These are phyloP conservation scores for Malus sylvestris DNA, from an alignment of 306 rosid genomes.

Conservation along the genomic window DNA sequence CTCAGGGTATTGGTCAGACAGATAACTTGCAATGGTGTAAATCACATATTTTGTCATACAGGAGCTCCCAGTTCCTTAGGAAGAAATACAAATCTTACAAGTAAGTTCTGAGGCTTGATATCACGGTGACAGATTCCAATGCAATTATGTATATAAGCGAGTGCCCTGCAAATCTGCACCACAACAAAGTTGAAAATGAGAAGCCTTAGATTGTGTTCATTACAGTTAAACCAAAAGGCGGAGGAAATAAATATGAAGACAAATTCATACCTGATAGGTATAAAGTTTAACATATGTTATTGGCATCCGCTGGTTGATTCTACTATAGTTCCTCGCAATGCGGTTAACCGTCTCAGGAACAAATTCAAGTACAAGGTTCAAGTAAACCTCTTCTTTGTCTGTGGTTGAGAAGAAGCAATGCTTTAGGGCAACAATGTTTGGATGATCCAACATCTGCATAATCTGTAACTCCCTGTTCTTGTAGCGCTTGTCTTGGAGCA, in stretches of 20 bases:
- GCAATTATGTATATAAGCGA: conserved; percentile 93
- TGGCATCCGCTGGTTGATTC: conserved; percentile 94
- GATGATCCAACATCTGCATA: conserved; percentile 99
- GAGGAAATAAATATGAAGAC: not conserved
- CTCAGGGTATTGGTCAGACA: not conserved
- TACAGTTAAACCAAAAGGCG: not conserved
- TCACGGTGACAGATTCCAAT: conserved; percentile 96
- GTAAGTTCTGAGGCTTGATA: conserved; percentile 97
- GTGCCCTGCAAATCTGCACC: conserved; percentile 93
- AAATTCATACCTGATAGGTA: conserved; percentile 69
- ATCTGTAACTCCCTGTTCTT: conserved; percentile 95
- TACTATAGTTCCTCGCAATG: conserved; percentile 77
- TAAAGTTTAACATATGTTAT: conserved; percentile 88
- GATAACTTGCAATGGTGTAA: not conserved
- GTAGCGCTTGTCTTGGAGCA: conserved; percentile 97
- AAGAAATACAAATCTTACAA: conserved; percentile 44
- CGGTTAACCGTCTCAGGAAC: conserved; percentile 96
- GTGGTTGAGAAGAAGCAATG: conserved; percentile 93
- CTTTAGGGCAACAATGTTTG: conserved; percentile 80
- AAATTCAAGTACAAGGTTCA: conserved; percentile 92
- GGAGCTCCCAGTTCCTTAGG: not conserved
- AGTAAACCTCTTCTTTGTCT: conserved; percentile 86
- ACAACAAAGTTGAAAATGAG: not conserved
- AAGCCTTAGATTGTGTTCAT: not conserved
- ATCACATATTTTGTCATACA: not conserved